Conservation (phyloP, 2,329 filamentous ascomycete species). For the Didymella sp. region DNA sequence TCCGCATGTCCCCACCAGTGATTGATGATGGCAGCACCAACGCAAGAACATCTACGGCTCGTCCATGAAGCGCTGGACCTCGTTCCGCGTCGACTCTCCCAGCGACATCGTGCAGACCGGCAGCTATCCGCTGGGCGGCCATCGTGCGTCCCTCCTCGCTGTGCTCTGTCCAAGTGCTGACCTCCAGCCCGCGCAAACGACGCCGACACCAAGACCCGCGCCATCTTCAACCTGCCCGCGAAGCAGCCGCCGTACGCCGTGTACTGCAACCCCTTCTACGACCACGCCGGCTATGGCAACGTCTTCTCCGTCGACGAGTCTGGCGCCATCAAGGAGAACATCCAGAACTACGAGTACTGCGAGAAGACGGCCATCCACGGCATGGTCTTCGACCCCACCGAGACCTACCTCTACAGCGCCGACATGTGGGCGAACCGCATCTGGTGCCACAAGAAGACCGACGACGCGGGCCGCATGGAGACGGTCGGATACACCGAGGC, state of each 20-base stretch:
- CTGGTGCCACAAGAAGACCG: constrained; percentile 80
- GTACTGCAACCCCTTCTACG: constrained; percentile 91
- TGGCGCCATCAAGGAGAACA: constrained; percentile 67
- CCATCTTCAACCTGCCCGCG: constrained; percentile 86
- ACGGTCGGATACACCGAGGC: constrained; percentile 77
- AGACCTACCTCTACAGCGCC: constrained; percentile 79
- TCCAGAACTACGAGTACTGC: constrained; percentile 77
- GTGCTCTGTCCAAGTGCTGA: not conserved
- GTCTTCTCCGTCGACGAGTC: constrained; percentile 68
- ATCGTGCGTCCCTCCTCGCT: constrained; percentile 63
- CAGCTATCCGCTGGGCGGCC: constrained; percentile 76
- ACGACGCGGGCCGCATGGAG: constrained; percentile 66
- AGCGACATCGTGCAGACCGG: constrained; percentile 75
- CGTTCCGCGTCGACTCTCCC: constrained; percentile 77
- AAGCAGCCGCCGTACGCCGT: constrained; percentile 79
- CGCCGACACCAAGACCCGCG: constrained; percentile 78
- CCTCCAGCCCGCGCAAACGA: constrained; percentile 69
- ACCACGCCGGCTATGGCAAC: constrained; percentile 81
- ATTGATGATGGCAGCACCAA: constrained; percentile 64
- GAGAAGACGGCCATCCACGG: constrained; percentile 76
- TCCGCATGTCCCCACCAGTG: no score
- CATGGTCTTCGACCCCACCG: constrained; percentile 78
- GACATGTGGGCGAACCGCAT: constrained; percentile 80
- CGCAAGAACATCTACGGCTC: constrained; percentile 88
- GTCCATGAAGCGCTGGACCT: constrained; percentile 93